These are phyloP conservation scores for Corynespora cassiicola DNA, from an alignment of 2,329 filamentous ascomycete genomes.

Conservation along the genomic window DNA sequence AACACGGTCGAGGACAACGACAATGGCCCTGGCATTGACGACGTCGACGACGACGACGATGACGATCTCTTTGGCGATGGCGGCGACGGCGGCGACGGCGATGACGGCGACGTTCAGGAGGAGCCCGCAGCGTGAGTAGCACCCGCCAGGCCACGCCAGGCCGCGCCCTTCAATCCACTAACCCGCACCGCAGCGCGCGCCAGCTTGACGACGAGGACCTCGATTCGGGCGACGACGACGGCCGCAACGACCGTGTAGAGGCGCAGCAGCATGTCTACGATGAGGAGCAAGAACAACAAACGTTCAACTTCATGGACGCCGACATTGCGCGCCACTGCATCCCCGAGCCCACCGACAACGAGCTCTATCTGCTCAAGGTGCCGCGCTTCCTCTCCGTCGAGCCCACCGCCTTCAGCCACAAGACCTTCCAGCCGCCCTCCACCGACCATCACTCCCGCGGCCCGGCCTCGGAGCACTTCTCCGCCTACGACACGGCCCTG, in stretches of 20 bases:
- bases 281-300: slow-evolving; percentile 60
- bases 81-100: slow-evolving; percentile 45
- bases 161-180: slow-evolving; percentile 1
- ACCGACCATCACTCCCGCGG: slow-evolving; percentile 62
- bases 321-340: slow-evolving; percentile 72
- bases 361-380: slow-evolving; percentile 74
- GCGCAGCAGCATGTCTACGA: slow-evolving; percentile 53
- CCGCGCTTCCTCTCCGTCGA: slow-evolving; percentile 76
- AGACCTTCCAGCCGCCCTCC: slow-evolving; percentile 69
- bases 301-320: slow-evolving; percentile 66
- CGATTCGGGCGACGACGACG: slow-evolving; percentile 68
- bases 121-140: slow-evolving; percentile 36
- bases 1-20: slow-evolving; percentile 41
- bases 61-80: slow-evolving; percentile 57
- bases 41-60: slow-evolving; percentile 44
- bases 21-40: slow-evolving; percentile 33
- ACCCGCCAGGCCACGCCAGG: slow-evolving; percentile 40
- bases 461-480: slow-evolving; percentile 57
- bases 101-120: slow-evolving; percentile 33
- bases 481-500: slow-evolving; percentile 68
- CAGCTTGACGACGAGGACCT: slow-evolving; percentile 68
- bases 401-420: slow-evolving; percentile 70
- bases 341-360: slow-evolving; percentile 74
- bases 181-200: slow-evolving; percentile 44
- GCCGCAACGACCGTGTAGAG: slow-evolving; percentile 67